Percentiles rank a stretch among this genome's conserved stretches.
Conservation (phyloP, 2,329 filamentous ascomycete genomes). For the Neofusicoccum sp. region DNA sequence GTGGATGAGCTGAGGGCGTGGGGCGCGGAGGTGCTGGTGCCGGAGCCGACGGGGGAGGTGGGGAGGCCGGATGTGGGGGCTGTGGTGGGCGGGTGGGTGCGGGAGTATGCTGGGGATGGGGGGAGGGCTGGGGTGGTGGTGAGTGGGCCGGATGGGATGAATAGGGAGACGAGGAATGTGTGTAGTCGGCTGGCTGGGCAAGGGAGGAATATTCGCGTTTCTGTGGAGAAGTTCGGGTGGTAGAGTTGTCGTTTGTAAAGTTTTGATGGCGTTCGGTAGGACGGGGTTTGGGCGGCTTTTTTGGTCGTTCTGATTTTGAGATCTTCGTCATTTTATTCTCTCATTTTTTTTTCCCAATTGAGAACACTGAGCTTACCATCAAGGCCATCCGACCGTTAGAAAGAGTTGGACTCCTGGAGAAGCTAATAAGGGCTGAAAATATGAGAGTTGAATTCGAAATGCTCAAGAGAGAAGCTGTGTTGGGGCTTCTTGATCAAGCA, state of each 20-base stretch:
- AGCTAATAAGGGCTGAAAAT: too few species aligned
- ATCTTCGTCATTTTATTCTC: too few species aligned
- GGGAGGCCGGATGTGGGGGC: conserved; percentile 54
- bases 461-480: too few species aligned
- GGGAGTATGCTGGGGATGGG: conserved; percentile 30
- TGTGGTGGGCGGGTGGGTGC: conserved; percentile 43
- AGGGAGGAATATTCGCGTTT: conserved; percentile 53
- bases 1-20: conserved; percentile 49
- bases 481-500: too few species aligned
- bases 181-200: conserved; percentile 50
- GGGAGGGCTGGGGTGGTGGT: conserved; percentile 54
- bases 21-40: conserved; percentile 54
- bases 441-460: too few species aligned
- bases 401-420: too few species aligned
- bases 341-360: too few species aligned
- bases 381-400: too few species aligned
- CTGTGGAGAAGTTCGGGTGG: conserved; percentile 69
- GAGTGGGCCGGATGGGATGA: conserved; percentile 62
- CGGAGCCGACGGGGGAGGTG: conserved; percentile 53
- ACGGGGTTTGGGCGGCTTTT: too few species aligned
- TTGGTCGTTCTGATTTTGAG: too few species aligned
- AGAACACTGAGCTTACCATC: too few species aligned
- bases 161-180: conserved; percentile 58
- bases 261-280: neutral
- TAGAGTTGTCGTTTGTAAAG: too few species aligned